Conservation (phyloP, 129 eudicot species). For the Solidago caesia region DNA sequence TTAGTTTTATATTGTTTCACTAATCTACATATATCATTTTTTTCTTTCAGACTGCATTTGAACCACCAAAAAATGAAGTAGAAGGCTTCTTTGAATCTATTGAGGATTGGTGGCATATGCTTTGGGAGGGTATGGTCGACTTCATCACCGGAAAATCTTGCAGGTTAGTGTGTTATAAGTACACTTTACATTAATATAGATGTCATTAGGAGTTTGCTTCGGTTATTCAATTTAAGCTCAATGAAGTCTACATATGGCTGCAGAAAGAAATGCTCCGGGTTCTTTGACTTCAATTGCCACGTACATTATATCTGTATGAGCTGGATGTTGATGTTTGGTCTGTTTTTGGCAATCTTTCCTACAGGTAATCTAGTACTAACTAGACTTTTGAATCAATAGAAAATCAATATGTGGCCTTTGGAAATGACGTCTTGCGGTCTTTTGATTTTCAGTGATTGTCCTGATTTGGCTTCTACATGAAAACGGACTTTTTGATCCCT, state of each 20-base stretch:
- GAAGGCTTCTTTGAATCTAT: slow-evolving; percentile 70
- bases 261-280: slow-evolving; percentile 69
- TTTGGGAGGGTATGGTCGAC: slow-evolving; percentile 71
- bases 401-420: neutral
- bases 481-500: slow-evolving; percentile 85
- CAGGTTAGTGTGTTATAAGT: slow-evolving; percentile 47
- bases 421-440: slow-evolving; percentile 4
- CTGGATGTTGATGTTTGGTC: slow-evolving; percentile 82
- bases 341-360: slow-evolving; percentile 69
- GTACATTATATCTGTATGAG: slow-evolving; percentile 80
- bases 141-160: slow-evolving; percentile 73
- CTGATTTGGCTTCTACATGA: slow-evolving; percentile 88
- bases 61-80: slow-evolving; percentile 53
- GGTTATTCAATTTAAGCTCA: neutral
- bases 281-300: slow-evolving; percentile 84
- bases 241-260: slow-evolving; percentile 18
- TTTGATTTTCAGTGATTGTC: slow-evolving; percentile 51
- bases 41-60: slow-evolving; percentile 64
- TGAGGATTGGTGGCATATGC: slow-evolving; percentile 58
- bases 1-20: slow-evolving; percentile 7
- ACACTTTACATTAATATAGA: neutral
- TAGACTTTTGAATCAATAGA: neutral
- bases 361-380: slow-evolving; percentile 46
- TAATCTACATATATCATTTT: neutral
- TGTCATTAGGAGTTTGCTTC: neutral